These are phyloP conservation scores for Coemansia sp. DNA, from an alignment of 192 early-diverging fungal genomes.

Conservation along the genomic window DNA sequence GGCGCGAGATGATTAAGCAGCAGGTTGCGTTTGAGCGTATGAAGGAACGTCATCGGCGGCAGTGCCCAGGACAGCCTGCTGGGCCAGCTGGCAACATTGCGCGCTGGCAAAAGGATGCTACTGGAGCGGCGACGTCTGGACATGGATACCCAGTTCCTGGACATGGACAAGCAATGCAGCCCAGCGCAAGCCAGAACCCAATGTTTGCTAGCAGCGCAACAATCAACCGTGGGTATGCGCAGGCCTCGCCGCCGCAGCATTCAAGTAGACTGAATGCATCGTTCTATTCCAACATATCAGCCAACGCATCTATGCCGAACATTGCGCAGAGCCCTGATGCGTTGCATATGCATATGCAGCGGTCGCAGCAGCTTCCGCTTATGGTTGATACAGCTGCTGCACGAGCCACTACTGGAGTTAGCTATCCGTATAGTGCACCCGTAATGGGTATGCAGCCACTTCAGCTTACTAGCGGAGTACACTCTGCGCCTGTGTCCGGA, in stretches of 20 bases:
- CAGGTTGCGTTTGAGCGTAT: slow-evolving; percentile 54
- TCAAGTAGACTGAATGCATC: background rate
- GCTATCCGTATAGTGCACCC: background rate
- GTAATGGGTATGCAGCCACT: background rate
- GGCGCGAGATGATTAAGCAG: slow-evolving; percentile 52
- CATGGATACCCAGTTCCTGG: background rate
- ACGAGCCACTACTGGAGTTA: background rate
- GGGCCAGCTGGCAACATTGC: slow-evolving; percentile 15
- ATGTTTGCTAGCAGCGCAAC: slow-evolving; percentile 28
- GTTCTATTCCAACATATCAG: slow-evolving; percentile 7
- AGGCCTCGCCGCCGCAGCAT: background rate
- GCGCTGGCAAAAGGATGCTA: slow-evolving; percentile 45
- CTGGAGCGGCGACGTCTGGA: background rate
- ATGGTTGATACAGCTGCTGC: slow-evolving; percentile 16
- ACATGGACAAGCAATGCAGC: background rate
- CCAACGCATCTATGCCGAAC: slow-evolving; percentile 44
- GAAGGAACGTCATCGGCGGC: slow-evolving; percentile 52
- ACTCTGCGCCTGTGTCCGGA: background rate
- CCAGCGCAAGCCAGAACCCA: slow-evolving; percentile 3
- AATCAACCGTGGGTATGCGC: slow-evolving; percentile 20
- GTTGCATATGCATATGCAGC: background rate
- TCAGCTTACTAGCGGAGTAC: background rate
- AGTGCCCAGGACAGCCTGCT: slow-evolving; percentile 24
- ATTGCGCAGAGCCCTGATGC: slow-evolving; percentile 11
- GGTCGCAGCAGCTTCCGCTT: slow-evolving; percentile 9